Percentiles rank a stretch among this genome's conserved stretches.
phyloP scores from a whole-genome alignment of 2,329 filamentous ascomycete species.

The Penicillium nordicum region DNA sequence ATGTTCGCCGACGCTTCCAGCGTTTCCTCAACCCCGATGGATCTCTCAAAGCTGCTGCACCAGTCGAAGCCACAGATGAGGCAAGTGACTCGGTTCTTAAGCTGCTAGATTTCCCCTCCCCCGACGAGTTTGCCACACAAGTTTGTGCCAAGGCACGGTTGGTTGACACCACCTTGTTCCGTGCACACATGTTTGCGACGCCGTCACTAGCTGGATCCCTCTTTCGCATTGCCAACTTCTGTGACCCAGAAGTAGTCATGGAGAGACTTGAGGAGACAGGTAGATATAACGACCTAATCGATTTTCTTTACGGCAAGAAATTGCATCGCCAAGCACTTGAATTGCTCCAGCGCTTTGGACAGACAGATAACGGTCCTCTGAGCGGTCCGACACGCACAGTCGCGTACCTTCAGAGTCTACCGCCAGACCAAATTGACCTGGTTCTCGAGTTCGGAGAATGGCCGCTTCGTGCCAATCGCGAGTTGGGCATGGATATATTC shows the following conservation, averaged over 20 bases:
- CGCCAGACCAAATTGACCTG: slow-evolving; percentile 82
- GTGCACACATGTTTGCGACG: slow-evolving; percentile 88
- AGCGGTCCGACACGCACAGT: slow-evolving; percentile 82
- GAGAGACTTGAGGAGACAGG: slow-evolving; percentile 85
- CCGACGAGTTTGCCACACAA: slow-evolving; percentile 59
- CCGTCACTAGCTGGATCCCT: slow-evolving; percentile 82
- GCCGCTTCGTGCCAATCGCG: slow-evolving; percentile 70
- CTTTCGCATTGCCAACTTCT: slow-evolving; percentile 95
- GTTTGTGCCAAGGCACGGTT: slow-evolving; percentile 73
- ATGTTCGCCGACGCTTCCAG: slow-evolving; percentile 67
- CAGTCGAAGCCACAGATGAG: slow-evolving; percentile 37
- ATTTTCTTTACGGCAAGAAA: slow-evolving; percentile 94
- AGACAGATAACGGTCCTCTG: slow-evolving; percentile 53
- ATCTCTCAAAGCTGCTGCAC: slow-evolving; percentile 38
- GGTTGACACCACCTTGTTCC: slow-evolving; percentile 91
- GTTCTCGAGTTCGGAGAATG: slow-evolving; percentile 89
- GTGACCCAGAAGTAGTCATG: slow-evolving; percentile 91
- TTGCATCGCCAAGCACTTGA: slow-evolving; percentile 84
- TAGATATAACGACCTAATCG: slow-evolving; percentile 90
- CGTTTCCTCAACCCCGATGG: slow-evolving; percentile 60
- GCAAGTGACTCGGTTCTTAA: slow-evolving; percentile 46
- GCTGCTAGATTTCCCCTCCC: slow-evolving; percentile 47
- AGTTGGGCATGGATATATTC: slow-evolving; percentile 87
- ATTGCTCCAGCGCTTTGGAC: slow-evolving; percentile 76
- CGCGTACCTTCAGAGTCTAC: slow-evolving; percentile 82